Evolutionary conservation across 345 rosid genomes (phyloP), one percentile per base, ranked within the genome.

Genomic region (Sonneratia alba): DNA sequence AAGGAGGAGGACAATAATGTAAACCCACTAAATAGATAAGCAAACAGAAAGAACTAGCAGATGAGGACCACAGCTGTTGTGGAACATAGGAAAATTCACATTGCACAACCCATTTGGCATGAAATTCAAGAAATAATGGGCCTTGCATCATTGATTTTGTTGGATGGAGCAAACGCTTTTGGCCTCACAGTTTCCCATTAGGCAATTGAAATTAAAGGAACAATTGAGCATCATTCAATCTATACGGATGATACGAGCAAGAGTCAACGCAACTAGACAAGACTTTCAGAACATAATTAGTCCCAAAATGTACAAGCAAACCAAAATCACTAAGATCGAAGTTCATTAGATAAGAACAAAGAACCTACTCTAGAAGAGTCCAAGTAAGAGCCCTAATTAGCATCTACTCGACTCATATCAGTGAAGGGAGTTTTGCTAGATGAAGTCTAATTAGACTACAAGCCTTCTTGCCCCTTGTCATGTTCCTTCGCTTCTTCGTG

Each of bases 381-480:
- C 96, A 90, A 36, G 98, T 97, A 61, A 92, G 99, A 73, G 91
- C 96, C 38, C 86, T n/a, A 93, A 86, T 92, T 97, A 49, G 99
- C 94, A 74, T 95, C 98, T 62, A 88, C 86, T 83, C 90, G 98
- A 72, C 87, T 87, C 22, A 92, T 87, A 78, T 84, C 77, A 77
- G 90, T 81, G 75, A 95, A 95, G 42, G 97, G 94, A 81, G 92
- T 90, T 77, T 97, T 83, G 66, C 76, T 34, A 2, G 93, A 73
- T 36, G 89, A 74, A 40, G 72, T 84, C 49, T 63, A 77, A 32
- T 64, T 18, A 62, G 70, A 48, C 53, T 0, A 69, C 18, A 36
- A 14, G 36, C 13, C 67, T 19, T n/a, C 73, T 67, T 77, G 71
- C 55, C 67, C 79, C 73, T 32, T 74, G 65, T 75, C 73, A 19